Conservation (phyloP, 768 basidiomycete genomes). For the Lactarius sanguifluus region DNA sequence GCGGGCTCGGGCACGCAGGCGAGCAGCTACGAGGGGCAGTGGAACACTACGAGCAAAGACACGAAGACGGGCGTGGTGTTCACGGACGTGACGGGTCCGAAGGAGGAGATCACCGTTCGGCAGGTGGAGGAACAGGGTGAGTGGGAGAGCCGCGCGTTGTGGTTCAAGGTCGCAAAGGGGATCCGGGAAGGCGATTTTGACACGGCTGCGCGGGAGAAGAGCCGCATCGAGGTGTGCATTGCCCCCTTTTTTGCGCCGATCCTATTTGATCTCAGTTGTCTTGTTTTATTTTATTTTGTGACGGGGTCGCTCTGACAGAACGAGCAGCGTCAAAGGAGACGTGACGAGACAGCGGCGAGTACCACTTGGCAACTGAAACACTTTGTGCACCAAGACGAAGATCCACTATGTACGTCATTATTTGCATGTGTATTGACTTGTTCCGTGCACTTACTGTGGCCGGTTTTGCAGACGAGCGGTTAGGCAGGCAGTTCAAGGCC, state of each 20-base stretch:
- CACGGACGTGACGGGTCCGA: constrained; percentile 71
- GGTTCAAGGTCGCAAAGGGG: constrained; percentile 85
- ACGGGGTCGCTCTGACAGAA: constrained; percentile 51
- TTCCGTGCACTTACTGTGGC: constrained; percentile 1
- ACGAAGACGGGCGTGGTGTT: constrained; percentile 53
- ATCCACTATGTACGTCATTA: constrained; percentile 63
- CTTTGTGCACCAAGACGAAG: constrained; percentile 67
- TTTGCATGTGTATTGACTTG: neutral
- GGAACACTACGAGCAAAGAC: constrained; percentile 69
- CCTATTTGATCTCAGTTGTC: neutral
- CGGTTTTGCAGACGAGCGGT: constrained; percentile 54
- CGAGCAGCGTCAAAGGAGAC: constrained; percentile 85
- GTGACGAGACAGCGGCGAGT: constrained; percentile 74
- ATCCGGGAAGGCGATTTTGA: constrained; percentile 93
- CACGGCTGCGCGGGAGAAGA: constrained; percentile 84
- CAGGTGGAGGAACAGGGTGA: constrained; percentile 65
- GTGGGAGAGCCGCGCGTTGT: constrained; percentile 85
- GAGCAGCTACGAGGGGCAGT: constrained; percentile 69
- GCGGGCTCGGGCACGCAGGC: constrained; percentile 33
- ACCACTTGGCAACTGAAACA: constrained; percentile 75
- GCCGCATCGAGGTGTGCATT: constrained; percentile 73
- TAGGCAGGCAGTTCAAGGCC: constrained; percentile 61
- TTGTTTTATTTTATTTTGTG: no score
- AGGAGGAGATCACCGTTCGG: constrained; percentile 73
- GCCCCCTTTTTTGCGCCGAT: neutral